Conservation (phyloP, 2,329 filamentous ascomycete species). For the Dothideomycetidae sp. region DNA sequence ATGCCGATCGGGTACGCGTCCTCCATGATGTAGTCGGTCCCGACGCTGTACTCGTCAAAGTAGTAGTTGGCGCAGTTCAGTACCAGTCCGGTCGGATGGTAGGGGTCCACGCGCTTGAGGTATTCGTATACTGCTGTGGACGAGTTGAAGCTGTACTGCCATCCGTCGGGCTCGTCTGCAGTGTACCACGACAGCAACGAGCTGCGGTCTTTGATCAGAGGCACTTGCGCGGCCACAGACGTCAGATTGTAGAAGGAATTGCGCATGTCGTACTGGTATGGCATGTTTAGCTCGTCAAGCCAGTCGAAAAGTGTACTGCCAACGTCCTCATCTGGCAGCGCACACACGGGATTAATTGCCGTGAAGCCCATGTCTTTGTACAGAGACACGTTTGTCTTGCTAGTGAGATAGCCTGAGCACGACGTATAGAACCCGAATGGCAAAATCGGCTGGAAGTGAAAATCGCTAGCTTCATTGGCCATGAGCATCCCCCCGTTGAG, state of each 20-base stretch:
- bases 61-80: slow-evolving; percentile 50
- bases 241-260: slow-evolving; percentile 28
- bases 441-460: slow-evolving; percentile 27
- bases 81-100: slow-evolving; percentile 44
- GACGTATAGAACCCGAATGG: slow-evolving; percentile 34
- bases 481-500: slow-evolving; percentile 33
- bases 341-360: slow-evolving; percentile 30
- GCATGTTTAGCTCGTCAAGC: slow-evolving; percentile 30
- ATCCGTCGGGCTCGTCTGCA: slow-evolving; percentile 42
- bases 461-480: slow-evolving; percentile 22
- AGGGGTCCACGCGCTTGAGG: slow-evolving; percentile 40
- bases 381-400: slow-evolving; percentile 24
- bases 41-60: slow-evolving; percentile 39
- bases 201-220: slow-evolving; percentile 22
- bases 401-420: slow-evolving; percentile 23
- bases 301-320: slow-evolving; percentile 27
- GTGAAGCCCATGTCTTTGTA: slow-evolving; percentile 35
- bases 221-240: slow-evolving; percentile 25
- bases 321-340: slow-evolving; percentile 29
- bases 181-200: slow-evolving; percentile 22
- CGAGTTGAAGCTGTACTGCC: slow-evolving; percentile 37
- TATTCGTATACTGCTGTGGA: slow-evolving; percentile 28
- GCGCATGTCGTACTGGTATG: slow-evolving; percentile 35
- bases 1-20: slow-evolving; percentile 46
- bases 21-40: slow-evolving; percentile 44